phyloP scores from a whole-genome alignment of 129 eudicot species.

The Chrysanthemum makinoi region DNA sequence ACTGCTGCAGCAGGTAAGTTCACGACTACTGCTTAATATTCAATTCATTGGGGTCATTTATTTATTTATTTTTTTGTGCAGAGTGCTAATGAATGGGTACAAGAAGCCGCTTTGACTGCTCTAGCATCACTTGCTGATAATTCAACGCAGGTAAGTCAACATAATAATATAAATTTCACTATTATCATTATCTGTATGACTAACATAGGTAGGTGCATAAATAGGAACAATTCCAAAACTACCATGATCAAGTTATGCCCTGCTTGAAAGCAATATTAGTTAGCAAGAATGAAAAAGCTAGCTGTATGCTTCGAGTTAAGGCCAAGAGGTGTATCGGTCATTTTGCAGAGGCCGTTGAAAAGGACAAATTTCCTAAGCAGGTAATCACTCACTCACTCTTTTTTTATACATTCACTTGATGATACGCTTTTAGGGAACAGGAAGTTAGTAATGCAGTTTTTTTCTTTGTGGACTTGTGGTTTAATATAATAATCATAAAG shows the following conservation, averaged over 20 bases:
- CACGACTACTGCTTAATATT: too few species aligned
- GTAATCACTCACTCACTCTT: slow-evolving; percentile 27
- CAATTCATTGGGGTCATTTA: too few species aligned
- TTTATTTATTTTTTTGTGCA: slow-evolving; percentile 26
- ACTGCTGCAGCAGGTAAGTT: too few species aligned
- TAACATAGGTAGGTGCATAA: slow-evolving; percentile 6
- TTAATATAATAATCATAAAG: slow-evolving; percentile 45
- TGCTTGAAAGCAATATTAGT: slow-evolving; percentile 86
- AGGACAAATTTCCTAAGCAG: slow-evolving; percentile 94
- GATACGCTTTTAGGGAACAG: not conserved
- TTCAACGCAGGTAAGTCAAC: slow-evolving; percentile 74
- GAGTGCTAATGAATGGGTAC: slow-evolving; percentile 98
- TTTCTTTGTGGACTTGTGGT: not conserved
- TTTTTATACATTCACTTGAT: too few species aligned
- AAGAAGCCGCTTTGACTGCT: slow-evolving; percentile 98
- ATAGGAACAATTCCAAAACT: slow-evolving; percentile 96
- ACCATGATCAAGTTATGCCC: slow-evolving; percentile 98
- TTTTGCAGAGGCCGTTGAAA: slow-evolving; percentile 80
- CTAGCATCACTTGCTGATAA: slow-evolving; percentile 93
- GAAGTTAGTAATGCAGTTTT: not conserved
- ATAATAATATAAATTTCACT: not conserved
- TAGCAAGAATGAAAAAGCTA: slow-evolving; percentile 91
- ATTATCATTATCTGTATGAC: slow-evolving; percentile 1
- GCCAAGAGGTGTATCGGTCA: slow-evolving; percentile 98
- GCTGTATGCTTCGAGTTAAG: slow-evolving; percentile 98